Conservation (phyloP, 2,329 filamentous ascomycete genomes). For the Fusarium annulatum region DNA sequence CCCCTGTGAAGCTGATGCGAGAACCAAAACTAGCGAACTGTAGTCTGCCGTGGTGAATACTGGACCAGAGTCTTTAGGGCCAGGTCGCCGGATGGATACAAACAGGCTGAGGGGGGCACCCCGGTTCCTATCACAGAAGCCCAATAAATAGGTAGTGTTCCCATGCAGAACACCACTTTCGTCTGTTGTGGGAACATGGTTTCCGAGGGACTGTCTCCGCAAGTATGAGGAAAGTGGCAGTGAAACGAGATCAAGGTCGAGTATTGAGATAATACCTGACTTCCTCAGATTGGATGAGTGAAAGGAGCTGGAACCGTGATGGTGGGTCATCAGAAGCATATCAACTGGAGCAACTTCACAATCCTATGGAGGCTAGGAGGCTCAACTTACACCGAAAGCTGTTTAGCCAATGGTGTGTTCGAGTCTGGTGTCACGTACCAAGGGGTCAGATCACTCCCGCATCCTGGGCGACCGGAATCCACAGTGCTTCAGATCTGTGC, state of each 20-base stretch:
- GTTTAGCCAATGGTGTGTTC: slow-evolving; percentile 3
- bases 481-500: slow-evolving; percentile 23
- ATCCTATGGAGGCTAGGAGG: not conserved
- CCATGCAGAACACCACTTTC: not conserved
- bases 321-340: too few species aligned
- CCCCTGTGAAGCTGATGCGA: not conserved
- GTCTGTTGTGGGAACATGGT: not conserved
- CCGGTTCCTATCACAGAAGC: not conserved
- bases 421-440: not conserved
- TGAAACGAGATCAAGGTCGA: not conserved
- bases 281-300: not conserved
- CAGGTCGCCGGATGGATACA: not conserved
- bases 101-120: not conserved
- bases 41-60: not conserved
- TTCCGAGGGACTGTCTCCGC: not conserved
- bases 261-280: not conserved
- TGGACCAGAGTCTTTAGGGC: not conserved
- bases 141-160: not conserved
- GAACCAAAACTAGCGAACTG: not conserved
- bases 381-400: not conserved
- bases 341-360: not conserved
- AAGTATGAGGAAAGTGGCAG: not conserved
- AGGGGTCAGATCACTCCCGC: not conserved
- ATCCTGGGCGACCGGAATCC: slow-evolving; percentile 1
- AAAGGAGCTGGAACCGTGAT: not conserved